phyloP scores from a whole-genome alignment of 768 basidiomycete species.

The Austroboletus festivus region DNA sequence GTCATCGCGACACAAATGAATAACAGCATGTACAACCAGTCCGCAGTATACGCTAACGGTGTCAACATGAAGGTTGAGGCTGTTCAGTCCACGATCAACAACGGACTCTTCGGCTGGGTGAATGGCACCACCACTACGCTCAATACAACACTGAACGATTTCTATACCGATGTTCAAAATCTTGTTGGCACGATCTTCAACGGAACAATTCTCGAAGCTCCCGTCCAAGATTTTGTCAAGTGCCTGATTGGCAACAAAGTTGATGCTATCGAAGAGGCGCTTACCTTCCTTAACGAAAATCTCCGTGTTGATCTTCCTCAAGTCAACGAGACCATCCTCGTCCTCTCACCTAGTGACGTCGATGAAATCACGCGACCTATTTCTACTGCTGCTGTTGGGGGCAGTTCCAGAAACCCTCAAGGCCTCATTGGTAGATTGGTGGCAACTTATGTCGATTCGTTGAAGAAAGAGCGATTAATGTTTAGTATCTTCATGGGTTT shows the following conservation, averaged over 20 bases:
- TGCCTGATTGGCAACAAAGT: constrained; percentile 94
- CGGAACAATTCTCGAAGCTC: constrained; percentile 75
- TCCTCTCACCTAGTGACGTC: constrained; percentile 69
- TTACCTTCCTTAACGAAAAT: constrained; percentile 91
- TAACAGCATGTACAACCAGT: constrained; percentile 78
- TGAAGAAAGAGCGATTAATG: constrained; percentile 81
- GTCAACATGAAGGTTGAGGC: constrained; percentile 69
- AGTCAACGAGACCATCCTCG: constrained; percentile 70
- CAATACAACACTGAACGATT: constrained; percentile 80
- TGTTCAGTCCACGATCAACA: constrained; percentile 76
- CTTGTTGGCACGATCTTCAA: constrained; percentile 79
- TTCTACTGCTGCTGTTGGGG: constrained; percentile 75
- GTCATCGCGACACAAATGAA: constrained; percentile 78
- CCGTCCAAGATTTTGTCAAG: constrained; percentile 81
- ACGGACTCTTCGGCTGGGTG: constrained; percentile 93
- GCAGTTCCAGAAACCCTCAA: constrained; percentile 44
- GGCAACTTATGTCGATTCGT: constrained; percentile 61
- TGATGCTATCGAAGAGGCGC: constrained; percentile 75
- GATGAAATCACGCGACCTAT: constrained; percentile 79
- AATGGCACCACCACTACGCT: constrained; percentile 85
- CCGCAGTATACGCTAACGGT: constrained; percentile 67
- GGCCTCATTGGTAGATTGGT: constrained; percentile 75
- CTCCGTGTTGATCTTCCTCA: constrained; percentile 76
- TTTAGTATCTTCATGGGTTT: constrained; percentile 80
- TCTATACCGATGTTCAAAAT: constrained; percentile 83